Evolutionary conservation across 2,329 filamentous ascomycete genomes (phyloP), one percentile per base, ranked within the genome.

Genomic region (Phyllosticta capitalensis): DNA sequence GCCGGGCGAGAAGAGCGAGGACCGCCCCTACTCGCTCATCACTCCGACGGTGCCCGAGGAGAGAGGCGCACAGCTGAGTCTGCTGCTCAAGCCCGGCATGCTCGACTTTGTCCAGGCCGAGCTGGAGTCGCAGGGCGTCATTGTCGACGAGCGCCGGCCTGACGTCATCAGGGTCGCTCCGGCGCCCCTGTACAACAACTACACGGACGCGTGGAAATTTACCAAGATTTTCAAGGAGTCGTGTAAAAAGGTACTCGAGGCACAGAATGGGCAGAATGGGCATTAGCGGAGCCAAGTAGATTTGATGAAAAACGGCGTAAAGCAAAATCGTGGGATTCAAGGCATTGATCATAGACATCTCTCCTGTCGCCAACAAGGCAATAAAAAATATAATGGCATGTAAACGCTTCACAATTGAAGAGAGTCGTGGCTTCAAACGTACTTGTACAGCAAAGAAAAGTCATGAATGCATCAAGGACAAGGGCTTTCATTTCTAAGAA

Each of bases 91-190:
- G 19, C 79, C 83, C 0, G 89, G 87, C 0, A 68, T 94, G 56
- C 73, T 95, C 59, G 89, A 92, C n/a, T 69, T 69, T 6, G 83
- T 95, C 2, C 79, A 84, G 61, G 75, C 77, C 51, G 79, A 79
- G 26, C 71, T 96, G 26, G 83, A 89, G 65, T 79, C 82, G 12
- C 80, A 82, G 1, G 88, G 87, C 1, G 84, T 94, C 2, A 81
- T 95, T 0, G 84, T 89, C 45, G 91, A 96, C 69, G 88, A 94
- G 79, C 79, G 91, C 61, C 89, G 89, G 71, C 91, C 92, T 1
- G 86, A 92, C 69, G 91, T 96, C 17, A 86, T 96, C 55, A 79
- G 91, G 1, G 84, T 95, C 1, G 90, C 91, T 1, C 91, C 92
- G 1, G 87, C 88, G 50, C 90, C 91, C 9, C 71, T 96, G 64